Percentiles rank a stretch among this genome's conserved stretches.
Conservation (phyloP, 1,139 yeast genomes). For the Saccharomyces hybrid region DNA sequence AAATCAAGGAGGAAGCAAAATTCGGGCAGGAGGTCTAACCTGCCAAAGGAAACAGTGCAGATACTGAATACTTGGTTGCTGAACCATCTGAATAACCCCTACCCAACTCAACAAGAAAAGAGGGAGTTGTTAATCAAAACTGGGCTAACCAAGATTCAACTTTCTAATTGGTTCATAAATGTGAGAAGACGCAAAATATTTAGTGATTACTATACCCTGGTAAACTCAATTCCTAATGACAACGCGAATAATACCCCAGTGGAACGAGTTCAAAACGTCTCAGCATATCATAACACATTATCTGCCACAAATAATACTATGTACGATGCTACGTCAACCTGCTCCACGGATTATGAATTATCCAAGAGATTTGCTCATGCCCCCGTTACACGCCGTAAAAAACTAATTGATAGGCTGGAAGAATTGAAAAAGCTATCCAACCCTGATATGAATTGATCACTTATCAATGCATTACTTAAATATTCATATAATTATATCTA, state of each 20-base stretch:
- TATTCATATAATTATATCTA: neutral
- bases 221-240: neutral
- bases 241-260: constrained; percentile 14
- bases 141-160: constrained; percentile 82
- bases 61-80: constrained; percentile 77
- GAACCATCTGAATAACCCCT: constrained; percentile 83
- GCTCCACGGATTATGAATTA: constrained; percentile 18
- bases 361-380: constrained; percentile 22
- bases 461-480: neutral
- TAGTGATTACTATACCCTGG: constrained; percentile 27
- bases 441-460: constrained; percentile 2
- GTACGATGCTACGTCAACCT: constrained; percentile 9
- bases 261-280: constrained; percentile 7
- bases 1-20: neutral
- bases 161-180: constrained; percentile 93
- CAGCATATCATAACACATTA: neutral
- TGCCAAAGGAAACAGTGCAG: constrained; percentile 84
- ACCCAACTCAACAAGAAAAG: constrained; percentile 88
- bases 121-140: constrained; percentile 70
- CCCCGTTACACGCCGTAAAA: constrained; percentile 32
- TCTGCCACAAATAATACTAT: constrained; percentile 7
- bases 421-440: constrained; percentile 26
- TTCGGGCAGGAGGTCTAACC: constrained; percentile 47
- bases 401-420: constrained; percentile 35
- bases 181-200: constrained; percentile 79